Percentiles rank a stretch among this genome's conserved stretches.
These are phyloP conservation scores for Nymphaea colorata DNA, from an alignment of 164 flowering plant species.

Conservation along the genomic window DNA sequence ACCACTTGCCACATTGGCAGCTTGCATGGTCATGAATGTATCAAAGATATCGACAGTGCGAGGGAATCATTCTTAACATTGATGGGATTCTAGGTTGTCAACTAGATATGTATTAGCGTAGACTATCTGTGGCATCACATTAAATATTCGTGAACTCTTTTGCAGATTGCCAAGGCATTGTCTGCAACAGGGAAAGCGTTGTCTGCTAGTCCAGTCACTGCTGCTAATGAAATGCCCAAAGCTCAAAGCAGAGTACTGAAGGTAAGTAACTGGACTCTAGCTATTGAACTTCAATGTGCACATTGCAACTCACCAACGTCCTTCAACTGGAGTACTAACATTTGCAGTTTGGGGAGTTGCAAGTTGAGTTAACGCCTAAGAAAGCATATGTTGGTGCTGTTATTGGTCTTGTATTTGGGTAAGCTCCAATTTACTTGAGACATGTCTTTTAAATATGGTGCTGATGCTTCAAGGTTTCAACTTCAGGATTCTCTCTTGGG, in stretches of 20 bases:
- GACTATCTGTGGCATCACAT: not conserved
- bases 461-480: not conserved
- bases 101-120: no score
- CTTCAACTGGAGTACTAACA: not conserved
- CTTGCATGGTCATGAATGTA: not conserved
- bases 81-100: not conserved
- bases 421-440: conserved; percentile 8
- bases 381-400: conserved; percentile 76
- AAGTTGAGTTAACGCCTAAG: conserved; percentile 60
- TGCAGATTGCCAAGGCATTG: conserved; percentile 78
- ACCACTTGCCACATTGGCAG: not conserved
- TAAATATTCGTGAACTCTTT: conserved; percentile 2
- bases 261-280: conserved; percentile 23
- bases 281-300: no score
- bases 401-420: conserved; percentile 71
- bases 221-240: conserved; percentile 29
- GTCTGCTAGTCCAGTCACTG: conserved; percentile 32
- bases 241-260: conserved; percentile 49
- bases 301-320: not conserved
- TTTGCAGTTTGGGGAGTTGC: conserved; percentile 89
- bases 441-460: not conserved
- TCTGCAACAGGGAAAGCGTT: conserved; percentile 49
- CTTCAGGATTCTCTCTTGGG: conserved; percentile 68
- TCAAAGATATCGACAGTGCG: not conserved
- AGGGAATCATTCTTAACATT: not conserved